Percentiles rank a stretch among this genome's conserved stretches.
Evolutionary conservation across 371 early-diverging fungal genomes (phyloP).

Genomic region (Thermomucor indicae-seudaticae): DNA sequence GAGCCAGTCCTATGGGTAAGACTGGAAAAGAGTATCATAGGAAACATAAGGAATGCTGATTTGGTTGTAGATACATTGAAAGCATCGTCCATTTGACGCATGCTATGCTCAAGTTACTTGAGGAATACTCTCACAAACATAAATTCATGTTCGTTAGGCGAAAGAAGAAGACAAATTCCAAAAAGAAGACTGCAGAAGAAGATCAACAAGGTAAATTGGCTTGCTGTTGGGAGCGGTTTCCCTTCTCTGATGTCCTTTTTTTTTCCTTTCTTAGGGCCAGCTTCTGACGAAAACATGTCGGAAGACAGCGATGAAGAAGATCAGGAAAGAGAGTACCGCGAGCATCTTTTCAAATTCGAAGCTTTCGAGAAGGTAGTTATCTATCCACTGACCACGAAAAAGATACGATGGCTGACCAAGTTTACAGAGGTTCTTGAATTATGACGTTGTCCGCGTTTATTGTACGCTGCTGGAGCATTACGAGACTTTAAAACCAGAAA

Average conservation of each 20-base stretch:
- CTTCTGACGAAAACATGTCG: background rate
- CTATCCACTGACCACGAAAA: too few species aligned
- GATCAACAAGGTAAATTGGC: too few species aligned
- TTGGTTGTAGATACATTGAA: constrained; percentile 48
- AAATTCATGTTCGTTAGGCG: constrained; percentile 47
- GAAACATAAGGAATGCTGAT: background rate
- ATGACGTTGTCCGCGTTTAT: constrained; percentile 50
- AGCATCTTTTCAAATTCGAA: constrained; percentile 54
- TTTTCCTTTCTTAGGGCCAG: background rate
- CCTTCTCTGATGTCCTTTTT: background rate
- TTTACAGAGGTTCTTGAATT: constrained; percentile 48
- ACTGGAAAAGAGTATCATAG: background rate
- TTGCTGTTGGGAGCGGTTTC: too few species aligned
- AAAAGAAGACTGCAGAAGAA: constrained; percentile 10
- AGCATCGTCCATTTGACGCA: constrained; percentile 53
- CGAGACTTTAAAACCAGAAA: constrained; percentile 37
- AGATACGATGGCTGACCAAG: too few species aligned
- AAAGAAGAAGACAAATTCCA: constrained; percentile 18
- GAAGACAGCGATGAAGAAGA: constrained; percentile 26
- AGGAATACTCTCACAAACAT: constrained; percentile 53
- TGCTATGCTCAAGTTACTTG: constrained; percentile 58
- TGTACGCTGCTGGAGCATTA: constrained; percentile 48
- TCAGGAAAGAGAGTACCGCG: constrained; percentile 25
- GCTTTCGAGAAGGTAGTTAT: constrained; percentile 62
- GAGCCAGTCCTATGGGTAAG: constrained; percentile 44